Percentiles rank a stretch among this genome's conserved stretches.
Conservation (phyloP, 345 rosid genomes). For the Heritiera fomes region DNA sequence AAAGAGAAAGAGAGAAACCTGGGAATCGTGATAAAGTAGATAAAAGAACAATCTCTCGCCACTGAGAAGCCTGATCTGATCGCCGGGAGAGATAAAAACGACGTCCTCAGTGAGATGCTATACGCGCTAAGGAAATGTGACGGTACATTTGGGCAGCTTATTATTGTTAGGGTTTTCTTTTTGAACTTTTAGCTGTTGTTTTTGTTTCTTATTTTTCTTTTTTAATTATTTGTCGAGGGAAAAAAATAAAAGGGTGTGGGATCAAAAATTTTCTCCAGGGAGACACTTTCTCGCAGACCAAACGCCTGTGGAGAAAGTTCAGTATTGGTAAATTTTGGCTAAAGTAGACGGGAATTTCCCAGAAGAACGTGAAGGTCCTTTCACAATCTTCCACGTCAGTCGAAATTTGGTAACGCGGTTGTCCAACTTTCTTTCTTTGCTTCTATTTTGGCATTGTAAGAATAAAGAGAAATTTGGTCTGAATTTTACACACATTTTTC, state of each 20-base stretch:
- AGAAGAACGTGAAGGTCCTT: constrained; percentile 3
- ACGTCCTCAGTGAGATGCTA: not conserved
- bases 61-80: constrained; percentile 14
- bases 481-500: no score
- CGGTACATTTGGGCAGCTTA: constrained; percentile 3
- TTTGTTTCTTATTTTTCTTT: not conserved
- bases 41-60: constrained; percentile 6
- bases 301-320: constrained; percentile 39
- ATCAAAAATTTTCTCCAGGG: constrained; percentile 37
- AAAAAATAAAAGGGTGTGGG: constrained; percentile 17
- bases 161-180: constrained; percentile 6
- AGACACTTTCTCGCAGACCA: constrained; percentile 50
- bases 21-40: not conserved
- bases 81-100: constrained; percentile 1
- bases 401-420: not conserved
- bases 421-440: no score
- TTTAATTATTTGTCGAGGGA: not conserved
- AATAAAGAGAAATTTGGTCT: no score
- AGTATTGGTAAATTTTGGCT: constrained; percentile 4
- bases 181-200: constrained; percentile 20
- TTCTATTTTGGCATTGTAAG: no score
- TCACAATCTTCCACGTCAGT: constrained; percentile 30
- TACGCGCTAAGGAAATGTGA: not conserved
- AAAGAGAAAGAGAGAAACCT: not conserved
- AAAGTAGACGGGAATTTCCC: not conserved